These are phyloP conservation scores for Sclerotinia borealis DNA, from an alignment of 2,329 filamentous ascomycete genomes.

Conservation along the genomic window DNA sequence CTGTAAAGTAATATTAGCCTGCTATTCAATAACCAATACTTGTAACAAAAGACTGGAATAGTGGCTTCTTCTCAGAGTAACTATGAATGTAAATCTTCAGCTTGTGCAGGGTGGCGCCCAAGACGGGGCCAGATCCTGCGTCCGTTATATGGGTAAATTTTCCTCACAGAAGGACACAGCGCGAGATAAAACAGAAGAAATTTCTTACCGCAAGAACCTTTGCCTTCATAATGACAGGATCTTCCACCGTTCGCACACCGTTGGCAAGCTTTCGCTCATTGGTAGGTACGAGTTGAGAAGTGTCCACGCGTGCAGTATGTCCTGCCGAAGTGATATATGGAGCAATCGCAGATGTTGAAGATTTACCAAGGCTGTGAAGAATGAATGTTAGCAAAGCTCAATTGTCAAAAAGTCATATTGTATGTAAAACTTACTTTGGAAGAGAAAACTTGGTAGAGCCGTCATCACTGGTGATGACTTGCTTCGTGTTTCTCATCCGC, in stretches of 20 bases:
- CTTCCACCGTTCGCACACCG: slow-evolving; percentile 47
- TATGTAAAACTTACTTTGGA: slow-evolving; percentile 3
- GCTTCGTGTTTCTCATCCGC: slow-evolving; percentile 42
- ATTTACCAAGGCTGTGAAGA: slow-evolving; percentile 4
- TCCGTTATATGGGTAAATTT: slow-evolving; percentile 70
- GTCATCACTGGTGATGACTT: slow-evolving; percentile 7
- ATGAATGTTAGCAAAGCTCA: not conserved
- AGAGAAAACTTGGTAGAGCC: slow-evolving; percentile 14
- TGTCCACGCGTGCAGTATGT: slow-evolving; percentile 47
- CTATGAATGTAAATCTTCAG: slow-evolving; percentile 61
- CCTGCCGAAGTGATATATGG: slow-evolving; percentile 49
- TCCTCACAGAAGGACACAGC: slow-evolving; percentile 57
- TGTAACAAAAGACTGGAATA: slow-evolving; percentile 5
- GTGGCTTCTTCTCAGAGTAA: slow-evolving; percentile 54
- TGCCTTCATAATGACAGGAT: slow-evolving; percentile 43
- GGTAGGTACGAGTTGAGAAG: slow-evolving; percentile 42
- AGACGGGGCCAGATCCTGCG: slow-evolving; percentile 71
- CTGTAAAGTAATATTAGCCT: slow-evolving; percentile 25
- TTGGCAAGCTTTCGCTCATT: slow-evolving; percentile 42
- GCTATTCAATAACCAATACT: slow-evolving; percentile 8
- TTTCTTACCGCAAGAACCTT: slow-evolving; percentile 45
- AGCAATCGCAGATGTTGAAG: slow-evolving; percentile 32
- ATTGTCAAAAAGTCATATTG: not conserved
- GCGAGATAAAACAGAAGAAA: not conserved
- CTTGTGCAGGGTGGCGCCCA: slow-evolving; percentile 67